These are phyloP conservation scores for Davidsoniella eucalypti DNA, from an alignment of 2,329 filamentous ascomycete species.

Conservation along the genomic window DNA sequence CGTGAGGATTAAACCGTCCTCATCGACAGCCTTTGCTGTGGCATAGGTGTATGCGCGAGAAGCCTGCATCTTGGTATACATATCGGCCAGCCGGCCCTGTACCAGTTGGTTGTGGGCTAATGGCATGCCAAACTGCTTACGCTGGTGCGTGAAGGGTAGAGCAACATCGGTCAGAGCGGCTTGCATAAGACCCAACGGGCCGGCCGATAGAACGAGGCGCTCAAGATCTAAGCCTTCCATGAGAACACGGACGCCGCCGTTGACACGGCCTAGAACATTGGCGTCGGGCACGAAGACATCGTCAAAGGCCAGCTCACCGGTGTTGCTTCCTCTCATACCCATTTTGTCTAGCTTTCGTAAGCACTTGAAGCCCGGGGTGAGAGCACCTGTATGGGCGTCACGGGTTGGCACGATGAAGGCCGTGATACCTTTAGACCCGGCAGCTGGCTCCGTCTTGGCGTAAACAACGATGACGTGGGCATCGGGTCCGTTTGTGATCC, in stretches of 20 bases:
- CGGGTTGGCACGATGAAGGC: constrained; percentile 70
- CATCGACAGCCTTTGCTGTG: constrained; percentile 66
- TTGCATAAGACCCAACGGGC: constrained; percentile 90
- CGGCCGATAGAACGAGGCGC: constrained; percentile 76
- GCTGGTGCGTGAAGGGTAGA: constrained; percentile 74
- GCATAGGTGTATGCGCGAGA: constrained; percentile 74
- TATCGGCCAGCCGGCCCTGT: constrained; percentile 85
- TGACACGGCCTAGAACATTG: constrained; percentile 63
- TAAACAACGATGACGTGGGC: constrained; percentile 93
- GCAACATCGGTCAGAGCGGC: constrained; percentile 61
- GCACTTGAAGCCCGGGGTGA: constrained; percentile 61
- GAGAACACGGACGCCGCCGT: constrained; percentile 73
- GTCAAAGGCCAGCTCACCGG: constrained; percentile 84
- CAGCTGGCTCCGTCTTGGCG: constrained; percentile 74
- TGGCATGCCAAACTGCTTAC: constrained; percentile 74
- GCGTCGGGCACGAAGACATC: constrained; percentile 73
- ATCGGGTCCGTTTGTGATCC: constrained; percentile 96
- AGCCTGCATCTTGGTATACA: constrained; percentile 88
- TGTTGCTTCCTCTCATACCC: constrained; percentile 94
- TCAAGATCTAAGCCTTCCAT: constrained; percentile 97
- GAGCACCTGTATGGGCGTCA: constrained; percentile 27
- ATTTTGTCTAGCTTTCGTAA: constrained; percentile 91
- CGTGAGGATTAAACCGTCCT: constrained; percentile 54
- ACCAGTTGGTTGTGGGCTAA: constrained; percentile 87
- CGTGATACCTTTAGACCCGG: constrained; percentile 78